A percentile compares a stretch with the other conserved stretches of the same genome.
These are phyloP conservation scores for Chalara sp. DNA, from an alignment of 2,329 filamentous ascomycete genomes.

Conservation along the genomic window DNA sequence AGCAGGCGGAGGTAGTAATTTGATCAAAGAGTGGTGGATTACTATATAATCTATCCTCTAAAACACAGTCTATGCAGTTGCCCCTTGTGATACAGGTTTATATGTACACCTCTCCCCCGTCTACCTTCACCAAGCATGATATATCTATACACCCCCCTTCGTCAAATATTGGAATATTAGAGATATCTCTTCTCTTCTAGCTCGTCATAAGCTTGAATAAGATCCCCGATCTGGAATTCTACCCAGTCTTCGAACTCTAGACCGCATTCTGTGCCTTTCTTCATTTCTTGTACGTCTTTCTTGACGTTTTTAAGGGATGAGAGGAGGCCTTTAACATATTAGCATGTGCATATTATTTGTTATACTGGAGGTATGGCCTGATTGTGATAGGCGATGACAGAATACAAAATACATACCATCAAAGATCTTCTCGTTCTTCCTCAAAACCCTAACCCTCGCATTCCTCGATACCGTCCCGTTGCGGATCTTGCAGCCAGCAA, in stretches of 20 bases:
- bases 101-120: no score
- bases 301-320: conserved; percentile 84
- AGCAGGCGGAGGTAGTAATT: no score
- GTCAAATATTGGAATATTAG: conserved; percentile 8
- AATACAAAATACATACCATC: conserved; percentile 58
- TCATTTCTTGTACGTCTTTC: conserved; percentile 84
- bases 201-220: conserved; percentile 83
- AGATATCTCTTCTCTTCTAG: conserved; percentile 53
- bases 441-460: conserved; percentile 63
- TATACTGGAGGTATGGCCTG: background rate
- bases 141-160: no score
- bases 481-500: conserved; percentile 82
- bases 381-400: conserved; percentile 11
- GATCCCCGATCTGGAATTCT: conserved; percentile 72
- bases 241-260: conserved; percentile 77
- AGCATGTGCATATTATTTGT: background rate
- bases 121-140: no score
- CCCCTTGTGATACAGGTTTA: no score
- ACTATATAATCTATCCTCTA: no score
- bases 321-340: conserved; percentile 55
- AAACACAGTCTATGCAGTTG: no score
- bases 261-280: conserved; percentile 90
- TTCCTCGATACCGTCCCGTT: conserved; percentile 67
- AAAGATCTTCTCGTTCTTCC: conserved; percentile 64
- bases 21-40: no score